Percentiles rank a stretch among this genome's conserved stretches.
These are phyloP conservation scores for Neurospora discreta DNA, from an alignment of 495 filamentous ascomycete species.

Conservation along the genomic window DNA sequence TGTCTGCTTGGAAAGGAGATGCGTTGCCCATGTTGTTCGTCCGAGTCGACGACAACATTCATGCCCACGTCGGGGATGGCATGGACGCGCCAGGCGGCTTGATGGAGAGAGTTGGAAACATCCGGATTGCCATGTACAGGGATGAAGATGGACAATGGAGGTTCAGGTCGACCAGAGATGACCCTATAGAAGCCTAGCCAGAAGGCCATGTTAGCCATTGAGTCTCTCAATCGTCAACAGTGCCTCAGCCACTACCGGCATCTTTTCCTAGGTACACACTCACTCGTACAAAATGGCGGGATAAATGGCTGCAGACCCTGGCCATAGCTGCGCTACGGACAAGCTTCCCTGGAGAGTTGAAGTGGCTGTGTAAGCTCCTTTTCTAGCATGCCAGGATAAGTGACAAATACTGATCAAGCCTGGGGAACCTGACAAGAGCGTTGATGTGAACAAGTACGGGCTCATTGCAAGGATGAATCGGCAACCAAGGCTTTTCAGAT, in stretches of 20 bases:
- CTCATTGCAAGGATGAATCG: background rate
- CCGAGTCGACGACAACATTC: constrained; percentile 22
- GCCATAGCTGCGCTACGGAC: background rate
- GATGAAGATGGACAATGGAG: constrained; percentile 23
- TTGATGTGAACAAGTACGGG: background rate
- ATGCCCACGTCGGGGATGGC: constrained; percentile 18
- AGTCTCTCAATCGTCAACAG: background rate
- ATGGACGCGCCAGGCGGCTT: constrained; percentile 28
- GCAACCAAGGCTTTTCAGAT: background rate
- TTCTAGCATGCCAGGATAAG: background rate
- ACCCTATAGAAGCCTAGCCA: background rate
- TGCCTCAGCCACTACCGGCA: background rate
- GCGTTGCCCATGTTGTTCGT: constrained; percentile 29
- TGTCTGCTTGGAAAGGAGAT: constrained; percentile 28
- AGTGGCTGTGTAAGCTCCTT: background rate
- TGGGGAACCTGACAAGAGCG: background rate
- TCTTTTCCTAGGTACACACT: background rate
- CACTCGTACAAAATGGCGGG: background rate
- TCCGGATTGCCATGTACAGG: constrained; percentile 22
- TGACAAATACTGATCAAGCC: background rate
- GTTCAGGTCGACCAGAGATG: constrained; percentile 12
- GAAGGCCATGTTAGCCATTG: background rate
- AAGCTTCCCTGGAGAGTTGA: background rate
- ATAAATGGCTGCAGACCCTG: background rate
- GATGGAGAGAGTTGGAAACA: constrained; percentile 17